A percentile compares a stretch with the other conserved stretches of the same genome.
Evolutionary conservation across 2,329 filamentous ascomycete genomes (phyloP).

Genomic region (Aureobasidium sp.): DNA sequence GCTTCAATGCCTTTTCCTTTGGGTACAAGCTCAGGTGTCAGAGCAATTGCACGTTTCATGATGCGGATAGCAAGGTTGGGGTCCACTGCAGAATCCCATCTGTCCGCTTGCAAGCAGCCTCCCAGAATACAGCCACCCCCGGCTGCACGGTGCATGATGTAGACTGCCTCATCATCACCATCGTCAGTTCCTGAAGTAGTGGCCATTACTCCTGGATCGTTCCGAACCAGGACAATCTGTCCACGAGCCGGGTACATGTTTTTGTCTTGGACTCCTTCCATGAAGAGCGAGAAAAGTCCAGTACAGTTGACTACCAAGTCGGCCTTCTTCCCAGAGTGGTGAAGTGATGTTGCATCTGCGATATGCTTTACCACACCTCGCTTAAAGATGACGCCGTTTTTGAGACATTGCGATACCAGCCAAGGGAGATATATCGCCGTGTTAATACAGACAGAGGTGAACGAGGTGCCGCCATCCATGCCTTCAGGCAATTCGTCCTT

Average conservation of each 20-base stretch:
- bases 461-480: slow-evolving; percentile 65
- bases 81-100: slow-evolving; percentile 74
- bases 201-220: slow-evolving; percentile 65
- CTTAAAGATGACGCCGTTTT: slow-evolving; percentile 56
- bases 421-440: slow-evolving; percentile 80
- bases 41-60: slow-evolving; percentile 67
- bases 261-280: slow-evolving; percentile 75
- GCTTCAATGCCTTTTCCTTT: slow-evolving; percentile 62
- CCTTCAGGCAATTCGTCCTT: slow-evolving; percentile 48
- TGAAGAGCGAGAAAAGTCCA: slow-evolving; percentile 64
- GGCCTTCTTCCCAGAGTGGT: slow-evolving; percentile 51
- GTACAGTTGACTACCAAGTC: slow-evolving; percentile 79
- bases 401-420: slow-evolving; percentile 72
- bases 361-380: slow-evolving; percentile 55
- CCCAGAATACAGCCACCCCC: slow-evolving; percentile 79
- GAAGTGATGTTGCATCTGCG: slow-evolving; percentile 56
- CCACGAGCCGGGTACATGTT: slow-evolving; percentile 70
- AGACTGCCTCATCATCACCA: slow-evolving; percentile 63
- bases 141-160: slow-evolving; percentile 74
- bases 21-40: slow-evolving; percentile 56
- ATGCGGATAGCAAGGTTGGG: slow-evolving; percentile 73
- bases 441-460: slow-evolving; percentile 87
- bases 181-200: slow-evolving; percentile 67
- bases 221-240: slow-evolving; percentile 77
- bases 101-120: slow-evolving; percentile 73